phyloP scores from a whole-genome alignment of 179 eudicot species.

The Silene coronaria region DNA sequence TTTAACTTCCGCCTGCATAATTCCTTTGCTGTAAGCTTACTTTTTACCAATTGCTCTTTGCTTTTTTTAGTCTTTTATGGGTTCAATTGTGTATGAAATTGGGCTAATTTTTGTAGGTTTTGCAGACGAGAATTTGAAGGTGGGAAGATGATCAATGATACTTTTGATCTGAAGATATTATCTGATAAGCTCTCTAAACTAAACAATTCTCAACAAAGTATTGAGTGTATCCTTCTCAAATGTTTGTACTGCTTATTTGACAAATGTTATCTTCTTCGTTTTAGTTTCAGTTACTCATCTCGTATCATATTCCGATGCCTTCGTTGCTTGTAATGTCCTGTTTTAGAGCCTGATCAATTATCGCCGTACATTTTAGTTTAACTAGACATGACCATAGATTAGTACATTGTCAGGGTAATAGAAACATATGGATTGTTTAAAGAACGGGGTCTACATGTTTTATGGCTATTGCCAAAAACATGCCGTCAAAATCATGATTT shows the following conservation, averaged over 20 bases:
- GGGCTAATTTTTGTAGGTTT: not conserved
- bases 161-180: conserved; percentile 56
- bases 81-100: not conserved
- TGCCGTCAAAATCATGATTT: not conserved
- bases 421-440: not conserved
- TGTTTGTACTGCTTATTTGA: not conserved
- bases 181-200: conserved; percentile 74
- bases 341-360: not conserved
- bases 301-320: not conserved
- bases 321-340: not conserved
- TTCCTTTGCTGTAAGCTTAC: not conserved
- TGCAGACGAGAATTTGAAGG: conserved; percentile 13
- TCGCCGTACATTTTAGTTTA: not conserved
- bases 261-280: not conserved
- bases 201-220: conserved; percentile 85
- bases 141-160: conserved; percentile 62
- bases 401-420: not conserved
- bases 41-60: not conserved
- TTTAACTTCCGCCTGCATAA: not conserved
- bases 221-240: conserved; percentile 79
- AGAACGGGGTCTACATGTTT: not conserved
- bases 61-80: not conserved
- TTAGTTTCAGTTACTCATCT: not conserved
- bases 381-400: not conserved
- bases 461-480: not conserved